These are phyloP conservation scores for Penicillium arizonense DNA, from an alignment of 495 filamentous ascomycete species.

Conservation along the genomic window DNA sequence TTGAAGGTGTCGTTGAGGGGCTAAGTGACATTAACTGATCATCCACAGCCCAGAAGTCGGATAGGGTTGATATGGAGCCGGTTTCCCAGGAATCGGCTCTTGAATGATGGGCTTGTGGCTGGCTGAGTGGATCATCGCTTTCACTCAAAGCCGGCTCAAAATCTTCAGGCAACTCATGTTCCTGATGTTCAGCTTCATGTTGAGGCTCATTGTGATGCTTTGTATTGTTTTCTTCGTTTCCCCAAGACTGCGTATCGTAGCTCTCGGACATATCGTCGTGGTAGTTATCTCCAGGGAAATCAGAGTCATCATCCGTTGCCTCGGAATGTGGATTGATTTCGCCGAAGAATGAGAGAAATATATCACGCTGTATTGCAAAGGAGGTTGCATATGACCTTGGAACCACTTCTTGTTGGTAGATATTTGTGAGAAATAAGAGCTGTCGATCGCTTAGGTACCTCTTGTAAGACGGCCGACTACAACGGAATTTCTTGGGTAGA, in stretches of 20 bases:
- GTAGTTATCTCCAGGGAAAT: background rate
- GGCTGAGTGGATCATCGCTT: background rate
- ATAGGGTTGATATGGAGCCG: background rate
- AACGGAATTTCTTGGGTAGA: background rate
- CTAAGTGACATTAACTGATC: background rate
- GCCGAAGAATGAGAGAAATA: constrained; percentile 4
- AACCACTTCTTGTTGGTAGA: background rate
- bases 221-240: background rate
- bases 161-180: background rate
- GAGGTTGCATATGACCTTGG: background rate
- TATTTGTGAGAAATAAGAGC: background rate
- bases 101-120: background rate
- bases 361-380: constrained; percentile 1
- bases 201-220: background rate
- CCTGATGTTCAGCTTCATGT: background rate
- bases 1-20: background rate
- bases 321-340: background rate
- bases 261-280: background rate
- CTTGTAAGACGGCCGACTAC: background rate
- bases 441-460: background rate
- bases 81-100: background rate
- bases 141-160: background rate
- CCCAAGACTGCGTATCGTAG: background rate
- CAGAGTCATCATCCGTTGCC: background rate
- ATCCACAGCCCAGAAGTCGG: background rate